Evolutionary conservation across 2,329 filamentous ascomycete species (phyloP).

Genomic region (Fusarium sp.): DNA sequence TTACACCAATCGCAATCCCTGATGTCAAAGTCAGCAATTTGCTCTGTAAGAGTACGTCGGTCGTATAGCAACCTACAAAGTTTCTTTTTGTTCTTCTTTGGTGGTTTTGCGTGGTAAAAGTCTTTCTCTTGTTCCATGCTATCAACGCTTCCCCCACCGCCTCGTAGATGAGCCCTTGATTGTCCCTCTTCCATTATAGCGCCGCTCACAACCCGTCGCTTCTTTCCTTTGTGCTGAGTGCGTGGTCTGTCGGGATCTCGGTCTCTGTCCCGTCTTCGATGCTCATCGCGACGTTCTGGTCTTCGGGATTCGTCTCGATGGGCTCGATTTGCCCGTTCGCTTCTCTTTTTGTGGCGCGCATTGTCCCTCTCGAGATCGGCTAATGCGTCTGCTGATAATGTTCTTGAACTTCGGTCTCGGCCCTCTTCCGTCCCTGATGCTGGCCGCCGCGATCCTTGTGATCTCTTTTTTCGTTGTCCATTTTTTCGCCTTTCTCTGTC

Average conservation of each 20-base stretch:
- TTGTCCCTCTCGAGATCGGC: slow-evolving; percentile 72
- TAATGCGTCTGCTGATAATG: slow-evolving; percentile 64
- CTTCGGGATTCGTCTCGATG: slow-evolving; percentile 47
- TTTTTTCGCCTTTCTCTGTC: slow-evolving; percentile 40
- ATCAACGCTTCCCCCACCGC: slow-evolving; percentile 54
- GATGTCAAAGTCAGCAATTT: slow-evolving; percentile 34
- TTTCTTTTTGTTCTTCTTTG: slow-evolving; percentile 65
- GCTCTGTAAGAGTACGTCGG: neutral
- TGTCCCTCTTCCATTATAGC: slow-evolving; percentile 74
- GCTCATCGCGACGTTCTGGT: slow-evolving; percentile 37
- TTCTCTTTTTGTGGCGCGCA: slow-evolving; percentile 54
- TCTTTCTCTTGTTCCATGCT: slow-evolving; percentile 59
- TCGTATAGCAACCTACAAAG: slow-evolving; percentile 59
- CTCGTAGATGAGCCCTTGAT: slow-evolving; percentile 53
- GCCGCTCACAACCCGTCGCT: slow-evolving; percentile 73
- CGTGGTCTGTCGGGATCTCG: slow-evolving; percentile 44
- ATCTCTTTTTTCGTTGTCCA: slow-evolving; percentile 50
- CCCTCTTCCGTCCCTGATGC: slow-evolving; percentile 49
- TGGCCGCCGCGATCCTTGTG: slow-evolving; percentile 46
- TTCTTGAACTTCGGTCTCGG: slow-evolving; percentile 41
- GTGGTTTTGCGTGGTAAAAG: slow-evolving; percentile 54
- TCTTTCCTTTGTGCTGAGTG: slow-evolving; percentile 54
- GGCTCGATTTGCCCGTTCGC: slow-evolving; percentile 27
- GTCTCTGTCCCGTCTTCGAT: slow-evolving; percentile 36
- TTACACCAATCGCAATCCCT: slow-evolving; percentile 66